Percentiles rank a stretch among this genome's conserved stretches.
phyloP scores from a whole-genome alignment of 441 rosid species.

The Omphalea diandra region DNA sequence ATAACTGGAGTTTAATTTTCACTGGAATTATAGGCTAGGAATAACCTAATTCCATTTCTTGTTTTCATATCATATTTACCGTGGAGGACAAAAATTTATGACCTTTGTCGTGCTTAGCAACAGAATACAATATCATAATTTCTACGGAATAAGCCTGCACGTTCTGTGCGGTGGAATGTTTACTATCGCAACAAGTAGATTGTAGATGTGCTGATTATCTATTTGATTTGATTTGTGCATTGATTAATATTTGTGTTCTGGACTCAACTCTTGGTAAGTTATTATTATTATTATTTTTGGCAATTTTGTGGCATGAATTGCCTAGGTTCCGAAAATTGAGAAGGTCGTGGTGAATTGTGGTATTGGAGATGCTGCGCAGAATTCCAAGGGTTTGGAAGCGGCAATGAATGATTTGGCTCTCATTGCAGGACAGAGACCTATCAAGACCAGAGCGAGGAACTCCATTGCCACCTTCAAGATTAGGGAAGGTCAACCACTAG shows the following conservation, averaged over 20 bases:
- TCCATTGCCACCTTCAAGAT: slow-evolving; percentile 83
- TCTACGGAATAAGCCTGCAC: background rate
- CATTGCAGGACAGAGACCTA: slow-evolving; percentile 86
- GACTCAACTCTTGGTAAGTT: background rate
- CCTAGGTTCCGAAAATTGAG: slow-evolving; percentile 80
- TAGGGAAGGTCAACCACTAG: slow-evolving; percentile 84
- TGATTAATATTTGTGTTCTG: background rate
- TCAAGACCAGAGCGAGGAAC: slow-evolving; percentile 73
- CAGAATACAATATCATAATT: background rate
- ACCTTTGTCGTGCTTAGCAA: background rate
- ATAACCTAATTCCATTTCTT: background rate
- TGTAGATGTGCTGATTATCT: background rate
- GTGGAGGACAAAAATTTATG: background rate
- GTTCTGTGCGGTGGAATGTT: too few species aligned
- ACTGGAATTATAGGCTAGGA: background rate
- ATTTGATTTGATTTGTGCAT: background rate
- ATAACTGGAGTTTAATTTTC: background rate
- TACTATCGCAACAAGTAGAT: background rate
- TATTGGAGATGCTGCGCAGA: slow-evolving; percentile 89
- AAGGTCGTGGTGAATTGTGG: slow-evolving; percentile 94
- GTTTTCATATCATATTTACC: background rate
- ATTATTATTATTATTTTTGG: background rate
- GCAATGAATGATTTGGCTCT: slow-evolving; percentile 80
- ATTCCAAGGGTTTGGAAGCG: slow-evolving; percentile 82
- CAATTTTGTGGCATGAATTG: background rate